These are phyloP conservation scores for Chaetomium olivaceum DNA, from an alignment of 2,329 filamentous ascomycete genomes.

Conservation along the genomic window DNA sequence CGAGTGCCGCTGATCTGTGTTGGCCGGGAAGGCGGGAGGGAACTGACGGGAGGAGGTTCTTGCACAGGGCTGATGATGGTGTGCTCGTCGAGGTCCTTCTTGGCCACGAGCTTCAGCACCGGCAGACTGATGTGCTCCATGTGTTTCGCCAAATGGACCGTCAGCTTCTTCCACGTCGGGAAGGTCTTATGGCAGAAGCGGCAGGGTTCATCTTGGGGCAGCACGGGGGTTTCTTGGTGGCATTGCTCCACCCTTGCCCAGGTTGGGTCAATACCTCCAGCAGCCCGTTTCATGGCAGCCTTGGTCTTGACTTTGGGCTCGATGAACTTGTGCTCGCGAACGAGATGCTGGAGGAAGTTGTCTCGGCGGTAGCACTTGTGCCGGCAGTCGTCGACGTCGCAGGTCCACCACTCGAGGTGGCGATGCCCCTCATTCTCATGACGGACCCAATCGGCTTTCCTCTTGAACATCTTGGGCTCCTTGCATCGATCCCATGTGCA, in stretches of 20 bases:
- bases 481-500: slow-evolving; percentile 84
- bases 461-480: slow-evolving; percentile 89
- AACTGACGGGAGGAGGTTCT: slow-evolving; percentile 49
- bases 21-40: slow-evolving; percentile 37
- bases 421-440: slow-evolving; percentile 92
- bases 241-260: slow-evolving; percentile 79
- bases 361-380: slow-evolving; percentile 86
- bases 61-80: slow-evolving; percentile 69
- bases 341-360: slow-evolving; percentile 90
- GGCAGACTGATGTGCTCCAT: slow-evolving; percentile 92
- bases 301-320: slow-evolving; percentile 81
- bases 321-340: slow-evolving; percentile 82
- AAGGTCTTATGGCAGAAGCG: slow-evolving; percentile 83
- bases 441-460: slow-evolving; percentile 93
- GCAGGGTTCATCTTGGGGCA: slow-evolving; percentile 75
- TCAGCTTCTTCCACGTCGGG: slow-evolving; percentile 87
- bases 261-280: slow-evolving; percentile 60
- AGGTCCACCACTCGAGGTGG: slow-evolving; percentile 89
- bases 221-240: slow-evolving; percentile 65
- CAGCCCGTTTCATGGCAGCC: slow-evolving; percentile 60
- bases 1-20: slow-evolving; percentile 34
- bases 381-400: slow-evolving; percentile 75
- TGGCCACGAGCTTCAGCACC: slow-evolving; percentile 62
- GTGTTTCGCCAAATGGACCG: slow-evolving; percentile 89
- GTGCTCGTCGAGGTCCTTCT: slow-evolving; percentile 52